Evolutionary conservation across 208 protist genomes (phyloP).

Genomic region (Balamuthia mandrillaris): DNA sequence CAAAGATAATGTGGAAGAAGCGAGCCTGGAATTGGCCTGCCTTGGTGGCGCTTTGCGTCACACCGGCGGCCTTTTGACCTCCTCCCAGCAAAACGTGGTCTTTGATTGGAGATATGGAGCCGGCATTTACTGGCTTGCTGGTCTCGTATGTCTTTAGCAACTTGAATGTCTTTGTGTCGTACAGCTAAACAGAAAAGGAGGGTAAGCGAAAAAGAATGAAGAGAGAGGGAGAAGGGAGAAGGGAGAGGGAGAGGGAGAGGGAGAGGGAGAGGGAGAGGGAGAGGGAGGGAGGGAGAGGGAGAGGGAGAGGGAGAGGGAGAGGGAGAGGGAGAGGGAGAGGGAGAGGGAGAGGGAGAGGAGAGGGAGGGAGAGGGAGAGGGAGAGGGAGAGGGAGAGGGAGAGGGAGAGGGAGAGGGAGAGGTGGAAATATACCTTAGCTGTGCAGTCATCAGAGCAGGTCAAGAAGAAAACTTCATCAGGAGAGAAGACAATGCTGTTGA

Average conservation of each 20-base stretch:
- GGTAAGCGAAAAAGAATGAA: background rate
- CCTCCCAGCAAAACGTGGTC: constrained; percentile 87
- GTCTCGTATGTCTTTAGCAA: constrained; percentile 91
- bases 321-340: too few relatives aligned
- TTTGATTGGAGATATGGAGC: constrained; percentile 85
- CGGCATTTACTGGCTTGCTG: constrained; percentile 92
- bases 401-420: too few relatives aligned
- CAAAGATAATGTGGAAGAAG: constrained; percentile 92
- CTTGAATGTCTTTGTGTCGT: constrained; percentile 87
- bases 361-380: too few relatives aligned
- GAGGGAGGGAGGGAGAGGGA: too few relatives aligned
- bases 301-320: too few relatives aligned
- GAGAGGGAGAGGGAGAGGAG: too few relatives aligned
- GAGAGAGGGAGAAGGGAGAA: background rate
- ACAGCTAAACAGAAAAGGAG: constrained; percentile 63
- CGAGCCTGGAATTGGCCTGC: constrained; percentile 90
- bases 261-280: too few relatives aligned
- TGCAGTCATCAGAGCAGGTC: constrained; percentile 89
- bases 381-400: too few relatives aligned
- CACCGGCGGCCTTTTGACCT: constrained; percentile 90
- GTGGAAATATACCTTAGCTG: constrained; percentile 78
- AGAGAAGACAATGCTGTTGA: constrained; percentile 85
- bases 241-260: background rate
- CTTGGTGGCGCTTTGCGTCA: constrained; percentile 86
- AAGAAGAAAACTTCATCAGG: constrained; percentile 85